Evolutionary conservation across 768 basidiomycete genomes (phyloP).

Genomic region (Clathrus columnatus): DNA sequence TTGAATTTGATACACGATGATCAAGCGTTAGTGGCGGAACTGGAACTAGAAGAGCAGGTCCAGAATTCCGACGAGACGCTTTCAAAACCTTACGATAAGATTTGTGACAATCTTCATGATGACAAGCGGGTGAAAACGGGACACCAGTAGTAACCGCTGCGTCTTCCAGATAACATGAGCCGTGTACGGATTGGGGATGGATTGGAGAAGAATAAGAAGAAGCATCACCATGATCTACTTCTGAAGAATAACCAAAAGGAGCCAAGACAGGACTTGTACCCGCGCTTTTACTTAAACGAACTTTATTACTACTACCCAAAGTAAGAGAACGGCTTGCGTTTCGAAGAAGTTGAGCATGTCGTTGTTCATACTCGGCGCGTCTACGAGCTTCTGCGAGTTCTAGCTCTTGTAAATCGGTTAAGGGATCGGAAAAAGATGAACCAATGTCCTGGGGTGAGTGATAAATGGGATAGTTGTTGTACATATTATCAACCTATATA

Average conservation of each 20-base stretch:
- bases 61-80: slow-evolving; percentile 21
- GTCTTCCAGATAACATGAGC: not conserved
- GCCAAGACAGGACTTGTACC: slow-evolving; percentile 56
- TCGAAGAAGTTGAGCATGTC: slow-evolving; percentile 47
- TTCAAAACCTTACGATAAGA: slow-evolving; percentile 32
- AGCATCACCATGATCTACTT: not conserved
- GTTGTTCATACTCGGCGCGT: slow-evolving; percentile 78
- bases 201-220: slow-evolving; percentile 3
- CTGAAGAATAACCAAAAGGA: slow-evolving; percentile 21
- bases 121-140: slow-evolving; percentile 27
- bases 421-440: slow-evolving; percentile 39
- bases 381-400: slow-evolving; percentile 79
- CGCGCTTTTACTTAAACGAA: slow-evolving; percentile 49
- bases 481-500: not conserved
- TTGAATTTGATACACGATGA: not conserved
- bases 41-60: not conserved
- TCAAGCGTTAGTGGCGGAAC: slow-evolving; percentile 4
- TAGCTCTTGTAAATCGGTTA: slow-evolving; percentile 84
- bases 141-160: not conserved
- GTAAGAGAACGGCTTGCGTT: slow-evolving; percentile 9
- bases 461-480: slow-evolving; percentile 5
- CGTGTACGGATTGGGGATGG: not conserved
- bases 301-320: slow-evolving; percentile 11
- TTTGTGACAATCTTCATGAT: slow-evolving; percentile 36
- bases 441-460: slow-evolving; percentile 1